Evolutionary conservation across 1,139 yeast species (phyloP).

Genomic region (Taphrina deformans): DNA sequence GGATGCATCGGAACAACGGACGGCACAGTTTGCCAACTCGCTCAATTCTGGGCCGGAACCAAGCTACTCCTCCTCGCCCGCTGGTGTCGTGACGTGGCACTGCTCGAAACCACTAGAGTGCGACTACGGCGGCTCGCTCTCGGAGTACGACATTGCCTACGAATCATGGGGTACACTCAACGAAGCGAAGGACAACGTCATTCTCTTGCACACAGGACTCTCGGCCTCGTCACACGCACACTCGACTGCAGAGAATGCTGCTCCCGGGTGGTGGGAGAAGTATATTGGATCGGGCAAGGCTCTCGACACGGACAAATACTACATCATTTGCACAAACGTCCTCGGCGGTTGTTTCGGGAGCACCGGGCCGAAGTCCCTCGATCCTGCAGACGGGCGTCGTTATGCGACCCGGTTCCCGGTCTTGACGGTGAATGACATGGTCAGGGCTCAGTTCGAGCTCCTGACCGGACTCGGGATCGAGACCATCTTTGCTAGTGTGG

Average conservation of each 20-base stretch:
- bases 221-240: conserved; percentile 95
- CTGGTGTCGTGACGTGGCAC: conserved; percentile 44
- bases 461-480: conserved; percentile 63
- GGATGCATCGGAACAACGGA: conserved; percentile 66
- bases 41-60: conserved; percentile 31
- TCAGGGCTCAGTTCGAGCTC: conserved; percentile 77
- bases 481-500: conserved; percentile 75
- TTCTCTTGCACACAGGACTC: conserved; percentile 82
- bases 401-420: conserved; percentile 91
- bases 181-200: conserved; percentile 62
- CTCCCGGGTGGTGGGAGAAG: conserved; percentile 94
- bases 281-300: conserved; percentile 83
- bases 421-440: conserved; percentile 83
- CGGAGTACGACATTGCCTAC: conserved; percentile 76
- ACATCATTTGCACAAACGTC: conserved; percentile 84
- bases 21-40: conserved; percentile 48
- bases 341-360: conserved; percentile 94
- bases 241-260: conserved; percentile 67
- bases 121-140: conserved; percentile 79
- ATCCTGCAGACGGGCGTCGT: conserved; percentile 67
- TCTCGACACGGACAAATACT: conserved; percentile 76
- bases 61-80: conserved; percentile 26
- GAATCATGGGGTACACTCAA: conserved; percentile 87
- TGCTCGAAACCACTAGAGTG: conserved; percentile 77
- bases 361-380: conserved; percentile 84